Conservation (phyloP, 148 eudicot genomes). For the Rhododendron griersonianum region DNA sequence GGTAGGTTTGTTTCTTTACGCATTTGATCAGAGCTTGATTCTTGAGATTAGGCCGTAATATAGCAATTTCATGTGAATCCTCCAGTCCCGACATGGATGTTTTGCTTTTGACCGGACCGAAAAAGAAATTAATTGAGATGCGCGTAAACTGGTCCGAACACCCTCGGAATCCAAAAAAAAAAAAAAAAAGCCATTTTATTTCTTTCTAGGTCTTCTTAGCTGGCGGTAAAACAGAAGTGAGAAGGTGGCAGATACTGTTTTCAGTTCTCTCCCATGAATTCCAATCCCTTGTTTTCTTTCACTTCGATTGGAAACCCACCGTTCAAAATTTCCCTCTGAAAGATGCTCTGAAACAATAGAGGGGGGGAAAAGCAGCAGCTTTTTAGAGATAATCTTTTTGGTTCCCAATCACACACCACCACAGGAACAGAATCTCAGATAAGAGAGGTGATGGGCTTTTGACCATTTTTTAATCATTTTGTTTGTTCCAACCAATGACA, state of each 20-base stretch:
- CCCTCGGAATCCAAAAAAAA: too few species aligned
- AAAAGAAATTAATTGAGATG: too few species aligned
- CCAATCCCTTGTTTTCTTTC: constrained; percentile 16
- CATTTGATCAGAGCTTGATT: neutral
- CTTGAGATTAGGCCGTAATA: neutral
- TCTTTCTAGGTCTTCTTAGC: constrained; percentile 3
- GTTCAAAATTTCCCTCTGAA: constrained; percentile 13
- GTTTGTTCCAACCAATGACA: constrained; percentile 15
- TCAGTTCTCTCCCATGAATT: constrained; percentile 24
- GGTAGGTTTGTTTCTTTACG: neutral
- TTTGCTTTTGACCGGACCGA: too few species aligned
- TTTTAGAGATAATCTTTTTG: constrained; percentile 36
- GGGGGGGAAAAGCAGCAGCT: constrained; percentile 32
- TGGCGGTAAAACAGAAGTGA: neutral
- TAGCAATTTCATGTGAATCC: neutral
- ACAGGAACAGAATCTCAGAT: constrained; percentile 57
- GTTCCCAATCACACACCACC: constrained; percentile 60
- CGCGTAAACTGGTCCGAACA: too few species aligned
- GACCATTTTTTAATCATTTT: constrained; percentile 18
- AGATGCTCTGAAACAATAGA: constrained; percentile 49
- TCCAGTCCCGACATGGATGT: too few species aligned
- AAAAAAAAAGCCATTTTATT: neutral
- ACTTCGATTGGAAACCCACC: neutral
- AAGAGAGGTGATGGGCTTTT: constrained; percentile 34
- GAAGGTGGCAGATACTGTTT: constrained; percentile 10